Percentiles rank a stretch among this genome's conserved stretches.
Evolutionary conservation across 2,329 filamentous ascomycete species (phyloP).

Genomic region (Fusarium sterilihyphosum): DNA sequence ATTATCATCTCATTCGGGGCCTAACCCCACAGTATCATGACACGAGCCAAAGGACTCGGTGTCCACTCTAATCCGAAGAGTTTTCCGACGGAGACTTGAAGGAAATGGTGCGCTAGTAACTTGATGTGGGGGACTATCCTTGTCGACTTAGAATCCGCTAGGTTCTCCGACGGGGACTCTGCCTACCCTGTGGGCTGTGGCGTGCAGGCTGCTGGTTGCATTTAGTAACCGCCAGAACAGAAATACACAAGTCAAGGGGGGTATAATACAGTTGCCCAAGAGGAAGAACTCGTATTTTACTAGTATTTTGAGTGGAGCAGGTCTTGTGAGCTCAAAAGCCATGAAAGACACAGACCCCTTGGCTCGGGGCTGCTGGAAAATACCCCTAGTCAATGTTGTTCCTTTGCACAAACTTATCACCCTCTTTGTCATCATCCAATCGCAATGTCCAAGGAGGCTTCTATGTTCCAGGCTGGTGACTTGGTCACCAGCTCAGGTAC

Average conservation of each 20-base stretch:
- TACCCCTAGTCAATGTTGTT: not conserved
- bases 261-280: too few species aligned
- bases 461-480: slow-evolving; percentile 1
- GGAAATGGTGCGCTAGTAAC: not conserved
- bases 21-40: not conserved
- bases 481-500: not conserved
- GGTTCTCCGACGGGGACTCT: not conserved
- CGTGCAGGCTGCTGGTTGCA: too few species aligned
- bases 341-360: not conserved
- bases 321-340: not conserved
- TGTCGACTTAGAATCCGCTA: not conserved
- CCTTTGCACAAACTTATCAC: not conserved
- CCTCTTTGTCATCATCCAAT: not conserved
- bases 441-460: not conserved
- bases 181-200: not conserved
- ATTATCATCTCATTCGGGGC: not conserved
- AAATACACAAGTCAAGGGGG: not conserved
- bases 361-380: not conserved
- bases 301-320: too few species aligned
- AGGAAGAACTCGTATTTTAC: too few species aligned
- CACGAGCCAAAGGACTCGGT: not conserved
- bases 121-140: not conserved
- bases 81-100: not conserved
- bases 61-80: not conserved
- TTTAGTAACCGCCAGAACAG: too few species aligned